Evolutionary conservation across 1,284 basidiomycete species (phyloP), one percentile per base, ranked within the genome.

Genomic region (Cryptococcus sp.): DNA sequence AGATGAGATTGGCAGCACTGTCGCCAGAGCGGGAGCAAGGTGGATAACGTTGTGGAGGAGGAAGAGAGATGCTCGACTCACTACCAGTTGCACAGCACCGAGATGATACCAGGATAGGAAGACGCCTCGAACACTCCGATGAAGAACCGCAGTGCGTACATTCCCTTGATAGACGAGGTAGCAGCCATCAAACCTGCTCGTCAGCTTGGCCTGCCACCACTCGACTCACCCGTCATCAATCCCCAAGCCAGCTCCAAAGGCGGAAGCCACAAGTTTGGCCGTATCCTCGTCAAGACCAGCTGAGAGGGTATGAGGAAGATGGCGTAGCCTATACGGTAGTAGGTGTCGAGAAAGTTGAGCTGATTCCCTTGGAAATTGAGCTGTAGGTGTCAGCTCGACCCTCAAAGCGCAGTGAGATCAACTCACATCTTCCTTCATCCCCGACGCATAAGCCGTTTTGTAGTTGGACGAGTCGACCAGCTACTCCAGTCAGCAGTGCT

Each of bases 401-500:
- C 5, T 16, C 25, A 41, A 9, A 40, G 7, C 19, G 23, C 38
- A 40, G 21, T 22, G 10, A 24, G 28, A 14, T 31, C 14, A 7
- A 22, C 49, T 41, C 21, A 53, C 34, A 39, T 86, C 85, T 68
- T 88, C 84, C 57, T 79, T 82, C 86, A 90, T 87, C 3, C 86
- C 87, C 4, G 84, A 86, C 16, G 89, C 84, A 47, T 71, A 71
- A 16, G 66, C 69, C 3, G 56, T 65, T 26, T 57, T 63, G 47
- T 50, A 50, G 22, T 53, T 53, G 14, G 47, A 50, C 49, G 46
- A 53, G 19, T 51, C 50, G 19, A 55, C 48, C 19, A 39, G 37
- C 45, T 47, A 9, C 16, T 7, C 23, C 19, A 43, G 28, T 18
- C 5, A 22, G 23, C 9, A 26, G 12, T 16, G 25, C 25, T 14